Conservation (phyloP, 305 asterid genomes). For the Salvia sclarea region DNA sequence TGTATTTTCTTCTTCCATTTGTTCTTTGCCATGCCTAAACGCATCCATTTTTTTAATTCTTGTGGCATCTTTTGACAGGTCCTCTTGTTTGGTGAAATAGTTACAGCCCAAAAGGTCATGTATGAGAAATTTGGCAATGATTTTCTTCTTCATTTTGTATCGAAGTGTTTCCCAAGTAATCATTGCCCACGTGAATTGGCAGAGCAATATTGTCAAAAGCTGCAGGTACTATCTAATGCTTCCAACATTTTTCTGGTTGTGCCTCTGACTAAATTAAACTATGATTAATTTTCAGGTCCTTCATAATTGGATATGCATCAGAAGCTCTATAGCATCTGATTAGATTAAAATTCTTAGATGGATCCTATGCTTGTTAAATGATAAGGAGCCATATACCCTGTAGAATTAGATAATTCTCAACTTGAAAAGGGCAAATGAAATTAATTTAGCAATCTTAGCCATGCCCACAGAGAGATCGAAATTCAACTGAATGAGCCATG, state of each 20-base stretch:
- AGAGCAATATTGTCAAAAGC: conserved; percentile 74
- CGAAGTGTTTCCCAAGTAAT: conserved; percentile 61
- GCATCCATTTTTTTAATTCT: conserved; percentile 6
- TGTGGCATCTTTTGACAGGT: conserved; percentile 48
- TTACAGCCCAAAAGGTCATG: conserved; percentile 88
- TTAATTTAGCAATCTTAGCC: not conserved
- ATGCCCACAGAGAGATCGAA: not conserved
- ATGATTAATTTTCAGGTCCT: not conserved
- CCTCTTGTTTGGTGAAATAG: conserved; percentile 75
- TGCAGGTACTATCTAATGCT: conserved; percentile 60
- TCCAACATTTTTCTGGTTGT: not conserved
- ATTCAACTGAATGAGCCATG: not conserved
- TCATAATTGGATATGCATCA: not conserved
- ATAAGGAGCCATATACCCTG: not conserved
- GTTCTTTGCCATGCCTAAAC: not conserved
- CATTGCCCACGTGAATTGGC: conserved; percentile 88
- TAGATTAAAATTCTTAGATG: too few relatives aligned
- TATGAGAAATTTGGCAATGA: conserved; percentile 84
- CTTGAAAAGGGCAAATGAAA: too few relatives aligned
- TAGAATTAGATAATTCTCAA: not conserved
- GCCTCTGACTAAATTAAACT: not conserved
- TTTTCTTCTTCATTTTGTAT: conserved; percentile 67
- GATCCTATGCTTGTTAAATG: too few relatives aligned
- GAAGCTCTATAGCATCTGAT: not conserved
- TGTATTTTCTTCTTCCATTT: not conserved